Base-by-base conservation (phyloP, 805 yeast genomes). In the Cyberlindnera misumaiensis region DNA sequence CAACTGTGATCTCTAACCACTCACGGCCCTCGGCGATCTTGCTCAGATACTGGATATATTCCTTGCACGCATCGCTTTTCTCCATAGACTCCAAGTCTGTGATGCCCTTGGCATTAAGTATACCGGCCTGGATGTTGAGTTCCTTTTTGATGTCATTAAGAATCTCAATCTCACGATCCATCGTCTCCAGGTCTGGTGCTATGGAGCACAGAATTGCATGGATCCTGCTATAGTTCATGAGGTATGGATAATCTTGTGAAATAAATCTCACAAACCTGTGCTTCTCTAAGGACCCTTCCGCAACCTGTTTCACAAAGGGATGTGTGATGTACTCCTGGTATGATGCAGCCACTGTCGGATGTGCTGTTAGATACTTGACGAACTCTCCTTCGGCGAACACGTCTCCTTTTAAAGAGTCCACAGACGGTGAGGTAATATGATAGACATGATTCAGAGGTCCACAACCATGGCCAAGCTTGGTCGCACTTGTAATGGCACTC, bases 381-480 rank as follows among this genome's bases (percentile, higher is more conserved):
- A 75, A 68, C 18, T 44, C 47, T 3, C 56, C 55, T 24, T 52
- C 51, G 8, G 30, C 32, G 37, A 45, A 52, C 5, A 41, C 31
- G 3, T 32, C 11, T 1, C 35, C 32, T 28, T 16, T 13, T 5
- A 26, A 26, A n/a, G 28, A 11, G 26, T 37, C 14, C 18, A 12
- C 28, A 2, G 47, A 35, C 5, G 44, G 39, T 12, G 47, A 25
- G 2, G 33, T 51, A 22, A 68, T 49, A 28, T 60, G 59, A 39
- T 64, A 70, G 13, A 67, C 63, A 56, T 87, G 96, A 56, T 86
- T 83, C 38, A 87, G 62, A 1, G 95, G 94, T 0, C 95, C 94
- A 51, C 77, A 68, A 11, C 82, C 80, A 35, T 62, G 52, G 0
- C 80, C 77, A 11, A 72, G 48, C 36, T 62, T 62, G 2, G 51